These are phyloP conservation scores for Colletotrichum noveboracense DNA, from an alignment of 2,329 filamentous ascomycete species.

Conservation along the genomic window DNA sequence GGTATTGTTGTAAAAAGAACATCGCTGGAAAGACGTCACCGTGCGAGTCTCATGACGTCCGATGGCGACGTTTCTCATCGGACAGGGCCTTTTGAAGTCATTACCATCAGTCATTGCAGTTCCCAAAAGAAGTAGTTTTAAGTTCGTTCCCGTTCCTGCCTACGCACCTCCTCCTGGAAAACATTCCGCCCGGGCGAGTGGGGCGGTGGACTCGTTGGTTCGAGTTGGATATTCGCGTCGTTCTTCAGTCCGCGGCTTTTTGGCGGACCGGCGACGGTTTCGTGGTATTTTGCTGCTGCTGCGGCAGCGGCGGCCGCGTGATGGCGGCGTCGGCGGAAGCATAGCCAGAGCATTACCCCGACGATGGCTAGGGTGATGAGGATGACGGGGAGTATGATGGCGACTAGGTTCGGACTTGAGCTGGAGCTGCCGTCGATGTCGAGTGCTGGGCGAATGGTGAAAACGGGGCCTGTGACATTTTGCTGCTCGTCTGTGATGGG, in stretches of 20 bases:
- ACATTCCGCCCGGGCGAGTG: constrained; percentile 30
- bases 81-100: background rate
- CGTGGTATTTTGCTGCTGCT: constrained; percentile 15
- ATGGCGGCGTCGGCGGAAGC: constrained; percentile 29
- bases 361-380: constrained; percentile 27
- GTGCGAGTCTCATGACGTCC: background rate
- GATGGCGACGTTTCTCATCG: background rate
- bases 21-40: constrained; percentile 16
- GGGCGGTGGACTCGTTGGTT: constrained; percentile 25
- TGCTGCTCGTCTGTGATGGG: constrained; percentile 17
- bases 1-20: background rate
- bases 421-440: background rate
- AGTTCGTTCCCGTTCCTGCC: constrained; percentile 32
- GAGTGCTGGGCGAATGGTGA: constrained; percentile 21
- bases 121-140: background rate
- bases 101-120: background rate
- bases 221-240: constrained; percentile 31
- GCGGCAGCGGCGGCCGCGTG: constrained; percentile 7
- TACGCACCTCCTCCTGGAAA: constrained; percentile 41
- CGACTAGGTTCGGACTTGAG: constrained; percentile 19
- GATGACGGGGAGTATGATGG: constrained; percentile 34
- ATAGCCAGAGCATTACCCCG: constrained; percentile 26
- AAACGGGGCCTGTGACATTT: constrained; percentile 27
- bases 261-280: constrained; percentile 13
- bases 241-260: constrained; percentile 13